These are phyloP conservation scores for Nothophytophthora sp. DNA, from an alignment of 352 stramenopile genomes.

Conservation along the genomic window DNA sequence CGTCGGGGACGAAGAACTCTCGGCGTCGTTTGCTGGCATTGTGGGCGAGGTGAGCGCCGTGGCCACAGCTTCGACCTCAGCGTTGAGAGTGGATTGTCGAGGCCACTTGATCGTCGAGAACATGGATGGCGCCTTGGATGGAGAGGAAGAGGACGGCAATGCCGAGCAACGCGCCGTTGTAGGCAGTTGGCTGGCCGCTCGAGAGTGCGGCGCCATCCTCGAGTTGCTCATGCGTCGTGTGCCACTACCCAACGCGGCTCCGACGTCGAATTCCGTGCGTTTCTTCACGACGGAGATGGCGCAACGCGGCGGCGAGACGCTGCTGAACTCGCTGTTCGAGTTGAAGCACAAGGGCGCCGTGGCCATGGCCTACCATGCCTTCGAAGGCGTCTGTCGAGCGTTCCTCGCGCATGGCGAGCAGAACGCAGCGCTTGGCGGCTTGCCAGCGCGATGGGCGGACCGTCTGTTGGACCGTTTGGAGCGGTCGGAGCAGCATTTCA, in stretches of 20 bases:
- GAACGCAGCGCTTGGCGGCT: constrained; percentile 44
- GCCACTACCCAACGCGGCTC: constrained; percentile 36
- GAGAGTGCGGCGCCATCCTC: constrained; percentile 81
- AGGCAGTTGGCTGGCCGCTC: constrained; percentile 84
- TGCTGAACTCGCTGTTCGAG: constrained; percentile 84
- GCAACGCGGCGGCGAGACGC: constrained; percentile 57
- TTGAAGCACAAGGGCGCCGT: constrained; percentile 91
- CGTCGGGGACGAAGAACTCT: constrained; percentile 60
- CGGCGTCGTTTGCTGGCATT: constrained; percentile 60
- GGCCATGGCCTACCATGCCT: constrained; percentile 77
- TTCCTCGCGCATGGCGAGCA: constrained; percentile 69
- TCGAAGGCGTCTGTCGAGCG: constrained; percentile 84
- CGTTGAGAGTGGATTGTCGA: constrained; percentile 74
- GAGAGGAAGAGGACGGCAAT: constrained; percentile 49
- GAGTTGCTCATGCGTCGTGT: constrained; percentile 72
- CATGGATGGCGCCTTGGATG: constrained; percentile 22
- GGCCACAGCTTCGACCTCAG: constrained; percentile 46
- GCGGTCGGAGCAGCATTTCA: constrained; percentile 83
- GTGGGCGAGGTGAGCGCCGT: constrained; percentile 69
- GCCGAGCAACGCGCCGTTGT: constrained; percentile 79
- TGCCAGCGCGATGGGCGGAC: constrained; percentile 77
- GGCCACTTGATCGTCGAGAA: constrained; percentile 77
- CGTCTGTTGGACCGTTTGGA: constrained; percentile 74
- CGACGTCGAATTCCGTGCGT: constrained; percentile 8
- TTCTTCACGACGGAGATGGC: constrained; percentile 62